Evolutionary conservation across 306 rosid species (phyloP), one percentile per base, ranked within the genome.

Genomic region (Luffa aegyptiaca): DNA sequence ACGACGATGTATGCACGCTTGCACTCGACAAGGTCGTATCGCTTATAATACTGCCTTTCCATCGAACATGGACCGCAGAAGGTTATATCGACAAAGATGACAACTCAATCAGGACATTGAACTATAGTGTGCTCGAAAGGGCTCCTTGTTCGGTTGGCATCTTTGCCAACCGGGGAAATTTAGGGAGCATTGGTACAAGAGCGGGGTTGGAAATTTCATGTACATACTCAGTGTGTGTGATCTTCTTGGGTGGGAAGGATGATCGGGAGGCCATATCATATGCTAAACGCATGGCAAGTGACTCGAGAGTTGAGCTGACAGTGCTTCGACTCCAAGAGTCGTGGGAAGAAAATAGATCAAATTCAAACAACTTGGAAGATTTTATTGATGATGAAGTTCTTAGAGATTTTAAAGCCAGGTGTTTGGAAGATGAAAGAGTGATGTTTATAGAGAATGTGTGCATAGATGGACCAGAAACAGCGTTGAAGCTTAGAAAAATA

Each of bases 61-160:
- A 92, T 18, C 76, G 83, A 2, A 87, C 84, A 61, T 92, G 91
- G 92, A 74, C 93, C 0, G 14, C 65, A 0, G 90, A 92, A n/a
- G 96, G 93, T 5, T 55, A 48, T 39, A 18, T 88, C 0, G 90
- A 90, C 57, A 20, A 79, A 0, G 92, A 90, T 0, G 93, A 92
- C 71, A 85, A 74, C 14, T 26, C 65, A 2, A 2, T 84, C 3
- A 79, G 92, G 58, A 86, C 86, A 7, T 37, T 93, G 10, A 93
- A 92, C 74, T 36, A 4, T 6, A 80, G 83, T 0, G 86, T 90
- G 17, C 80, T 93, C 20, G 84, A 89, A 31, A 81, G 84, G 65
- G 92, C 98, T 0, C 98, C 97, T 0, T 90, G 97, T 56, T 90
- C 98, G 0, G 89, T 93, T 0, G 97, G 87, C 2, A 82, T 93